Evolutionary conservation across 495 filamentous ascomycete species (phyloP).

Genomic region (Tuber brumale): DNA sequence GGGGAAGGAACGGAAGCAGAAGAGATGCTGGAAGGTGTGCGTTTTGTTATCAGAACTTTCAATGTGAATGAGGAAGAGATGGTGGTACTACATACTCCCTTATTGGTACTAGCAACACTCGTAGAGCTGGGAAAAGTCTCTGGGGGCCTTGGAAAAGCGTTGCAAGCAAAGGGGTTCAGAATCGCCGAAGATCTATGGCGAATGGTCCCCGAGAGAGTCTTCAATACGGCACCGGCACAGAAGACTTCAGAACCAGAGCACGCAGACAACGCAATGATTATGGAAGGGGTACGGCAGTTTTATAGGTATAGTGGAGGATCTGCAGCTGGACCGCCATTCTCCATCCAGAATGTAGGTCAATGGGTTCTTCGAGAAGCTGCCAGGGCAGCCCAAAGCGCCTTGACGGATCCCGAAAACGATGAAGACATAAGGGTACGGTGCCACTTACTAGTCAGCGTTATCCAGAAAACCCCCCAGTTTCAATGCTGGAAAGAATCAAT

Average conservation of each 20-base stretch:
- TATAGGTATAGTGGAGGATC: constrained; percentile 47
- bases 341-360: constrained; percentile 25
- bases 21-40: constrained; percentile 62
- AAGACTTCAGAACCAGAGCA: constrained; percentile 12
- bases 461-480: constrained; percentile 36
- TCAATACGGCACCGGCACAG: constrained; percentile 46
- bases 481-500: constrained; percentile 19
- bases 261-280: constrained; percentile 43
- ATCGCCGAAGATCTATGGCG: constrained; percentile 55
- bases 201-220: constrained; percentile 64
- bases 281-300: constrained; percentile 58
- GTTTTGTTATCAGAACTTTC: constrained; percentile 79
- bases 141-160: constrained; percentile 15
- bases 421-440: constrained; percentile 34
- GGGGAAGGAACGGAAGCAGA: constrained; percentile 45
- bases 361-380: constrained; percentile 32
- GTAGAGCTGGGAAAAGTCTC: constrained; percentile 50
- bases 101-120: constrained; percentile 62
- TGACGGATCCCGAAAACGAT: constrained; percentile 1
- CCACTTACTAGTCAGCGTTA: constrained; percentile 35
- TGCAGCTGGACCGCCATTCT: constrained; percentile 20
- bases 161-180: constrained; percentile 46
- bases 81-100: constrained; percentile 74
- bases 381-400: constrained; percentile 18
- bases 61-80: constrained; percentile 96